These are phyloP conservation scores for Xerocomus brunneocitrinus DNA, from an alignment of 768 basidiomycete species.

Conservation along the genomic window DNA sequence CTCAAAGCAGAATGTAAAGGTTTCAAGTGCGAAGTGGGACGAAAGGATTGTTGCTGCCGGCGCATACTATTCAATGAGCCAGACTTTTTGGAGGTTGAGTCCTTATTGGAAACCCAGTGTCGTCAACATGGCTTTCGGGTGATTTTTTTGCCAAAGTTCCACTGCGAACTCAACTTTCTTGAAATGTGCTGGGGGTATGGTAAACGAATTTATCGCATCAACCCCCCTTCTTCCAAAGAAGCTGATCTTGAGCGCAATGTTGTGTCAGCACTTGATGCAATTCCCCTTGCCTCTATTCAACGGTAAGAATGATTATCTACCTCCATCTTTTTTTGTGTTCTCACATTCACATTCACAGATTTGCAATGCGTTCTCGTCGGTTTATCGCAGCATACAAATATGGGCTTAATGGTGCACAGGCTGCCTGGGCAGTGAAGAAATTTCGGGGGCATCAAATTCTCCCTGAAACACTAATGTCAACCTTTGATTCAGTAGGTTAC, in stretches of 20 bases:
- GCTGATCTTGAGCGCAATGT: background rate
- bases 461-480: too few relatives aligned
- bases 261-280: background rate
- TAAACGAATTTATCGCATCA: background rate
- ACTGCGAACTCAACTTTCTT: too few relatives aligned
- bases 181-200: background rate
- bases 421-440: too few relatives aligned
- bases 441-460: too few relatives aligned
- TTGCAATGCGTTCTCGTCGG: too few relatives aligned
- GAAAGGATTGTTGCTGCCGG: too few relatives aligned
- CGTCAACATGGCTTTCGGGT: background rate
- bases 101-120: background rate
- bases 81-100: background rate
- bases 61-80: background rate
- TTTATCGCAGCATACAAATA: too few relatives aligned
- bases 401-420: too few relatives aligned
- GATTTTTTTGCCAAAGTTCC: background rate
- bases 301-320: background rate
- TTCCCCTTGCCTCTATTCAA: background rate
- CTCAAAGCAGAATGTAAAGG: conserved; percentile 21
- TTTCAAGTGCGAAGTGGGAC: conserved; percentile 23
- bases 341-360: too few relatives aligned
- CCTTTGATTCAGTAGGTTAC: too few relatives aligned
- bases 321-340: too few relatives aligned
- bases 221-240: background rate